A percentile compares a stretch with the other conserved stretches of the same genome.
These are phyloP conservation scores for Suhomyces atakaporum DNA, from an alignment of 1,139 yeast genomes.

Conservation along the genomic window DNA sequence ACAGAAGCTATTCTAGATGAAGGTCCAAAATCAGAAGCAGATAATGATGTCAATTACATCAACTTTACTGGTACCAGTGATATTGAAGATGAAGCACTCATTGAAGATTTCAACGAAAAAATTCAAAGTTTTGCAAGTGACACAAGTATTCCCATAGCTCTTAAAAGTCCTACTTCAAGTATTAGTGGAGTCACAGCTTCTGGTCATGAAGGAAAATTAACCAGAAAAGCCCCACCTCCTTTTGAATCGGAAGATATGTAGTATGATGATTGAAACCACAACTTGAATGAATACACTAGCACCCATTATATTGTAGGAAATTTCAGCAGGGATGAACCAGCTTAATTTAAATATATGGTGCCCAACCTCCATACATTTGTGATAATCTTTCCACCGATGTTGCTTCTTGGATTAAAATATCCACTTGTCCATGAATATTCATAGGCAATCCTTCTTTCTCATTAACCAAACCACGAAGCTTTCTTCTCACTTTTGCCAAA, in stretches of 20 bases:
- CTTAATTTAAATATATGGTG: slow-evolving; percentile 51
- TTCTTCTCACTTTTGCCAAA: slow-evolving; percentile 71
- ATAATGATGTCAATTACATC: slow-evolving; percentile 5
- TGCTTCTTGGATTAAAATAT: slow-evolving; percentile 83
- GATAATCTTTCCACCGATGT: slow-evolving; percentile 68
- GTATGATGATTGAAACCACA: no score
- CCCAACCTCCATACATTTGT: slow-evolving; percentile 96
- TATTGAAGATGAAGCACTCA: slow-evolving; percentile 8
- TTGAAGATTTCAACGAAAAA: slow-evolving; percentile 11
- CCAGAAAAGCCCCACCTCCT: slow-evolving; percentile 21
- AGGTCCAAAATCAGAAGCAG: slow-evolving; percentile 1
- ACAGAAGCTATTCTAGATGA: no score
- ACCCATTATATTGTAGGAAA: neutral
- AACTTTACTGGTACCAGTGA: slow-evolving; percentile 8
- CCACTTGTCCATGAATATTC: slow-evolving; percentile 92
- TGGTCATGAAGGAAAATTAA: slow-evolving; percentile 1
- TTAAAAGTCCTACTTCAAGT: slow-evolving; percentile 7
- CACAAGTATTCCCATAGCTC: slow-evolving; percentile 2
- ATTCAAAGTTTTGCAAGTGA: slow-evolving; percentile 7
- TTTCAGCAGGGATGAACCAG: neutral
- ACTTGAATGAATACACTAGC: no score
- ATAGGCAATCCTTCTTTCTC: slow-evolving; percentile 83
- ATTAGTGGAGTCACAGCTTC: slow-evolving; percentile 7
- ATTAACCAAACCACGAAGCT: slow-evolving; percentile 76
- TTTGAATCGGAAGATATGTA: slow-evolving; percentile 15